These are phyloP conservation scores for Salvia hispanica DNA, from an alignment of 257 asterid genomes.

Conservation along the genomic window DNA sequence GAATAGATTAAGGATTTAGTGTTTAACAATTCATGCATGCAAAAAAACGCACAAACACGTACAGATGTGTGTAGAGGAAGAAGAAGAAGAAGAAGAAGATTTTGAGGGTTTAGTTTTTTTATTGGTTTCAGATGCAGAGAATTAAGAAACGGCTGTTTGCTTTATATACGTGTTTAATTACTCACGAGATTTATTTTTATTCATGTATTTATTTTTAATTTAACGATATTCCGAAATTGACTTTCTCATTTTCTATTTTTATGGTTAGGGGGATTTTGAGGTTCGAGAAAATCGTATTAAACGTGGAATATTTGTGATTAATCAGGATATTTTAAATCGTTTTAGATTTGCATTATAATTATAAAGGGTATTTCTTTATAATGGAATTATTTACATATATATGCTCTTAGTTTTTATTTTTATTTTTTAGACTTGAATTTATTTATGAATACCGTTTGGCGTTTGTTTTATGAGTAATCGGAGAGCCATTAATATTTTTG, in stretches of 20 bases:
- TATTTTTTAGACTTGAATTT: too few species aligned
- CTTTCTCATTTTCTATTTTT: neutral
- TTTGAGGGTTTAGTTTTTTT: constrained; percentile 12
- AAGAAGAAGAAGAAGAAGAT: too few species aligned
- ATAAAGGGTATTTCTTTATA: neutral
- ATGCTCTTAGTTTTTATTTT: too few species aligned
- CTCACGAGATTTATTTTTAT: neutral
- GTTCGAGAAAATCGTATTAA: constrained; percentile 3
- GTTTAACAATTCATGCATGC: constrained; percentile 25
- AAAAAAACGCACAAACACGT: neutral
- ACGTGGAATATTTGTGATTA: constrained; percentile 23
- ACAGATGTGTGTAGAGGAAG: constrained; percentile 1
- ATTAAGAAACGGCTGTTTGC: constrained; percentile 28
- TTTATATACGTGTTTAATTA: constrained; percentile 4
- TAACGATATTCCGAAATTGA: constrained; percentile 13
- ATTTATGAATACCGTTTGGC: too few species aligned
- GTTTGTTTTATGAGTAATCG: neutral
- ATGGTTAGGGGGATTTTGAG: neutral
- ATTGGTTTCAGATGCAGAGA: neutral
- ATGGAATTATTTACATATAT: neutral
- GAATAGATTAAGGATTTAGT: neutral
- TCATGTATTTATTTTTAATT: neutral
- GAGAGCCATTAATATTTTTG: constrained; percentile 7
- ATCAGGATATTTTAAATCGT: constrained; percentile 18
- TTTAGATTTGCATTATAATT: constrained; percentile 1